Conservation (phyloP, 768 basidiomycete genomes). For the Pleurotus sapidus region DNA sequence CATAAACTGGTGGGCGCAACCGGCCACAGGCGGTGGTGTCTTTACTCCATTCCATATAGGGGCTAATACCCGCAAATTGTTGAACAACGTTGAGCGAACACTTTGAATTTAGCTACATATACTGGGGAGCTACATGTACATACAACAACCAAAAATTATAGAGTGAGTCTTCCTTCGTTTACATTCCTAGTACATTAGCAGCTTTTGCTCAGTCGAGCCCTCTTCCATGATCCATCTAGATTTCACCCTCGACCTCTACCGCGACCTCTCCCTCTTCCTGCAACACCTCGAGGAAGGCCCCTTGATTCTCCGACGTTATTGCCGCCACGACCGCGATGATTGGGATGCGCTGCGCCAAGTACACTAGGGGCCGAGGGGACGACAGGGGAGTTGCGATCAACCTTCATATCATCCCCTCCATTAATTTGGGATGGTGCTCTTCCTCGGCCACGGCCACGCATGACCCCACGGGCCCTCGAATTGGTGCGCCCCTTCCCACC, state of each 20-base stretch:
- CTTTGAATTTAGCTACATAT: too few relatives aligned
- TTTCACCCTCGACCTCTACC: background rate
- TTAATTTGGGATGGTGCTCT: background rate
- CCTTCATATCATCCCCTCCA: background rate
- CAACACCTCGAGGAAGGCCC: background rate
- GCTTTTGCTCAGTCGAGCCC: too few relatives aligned
- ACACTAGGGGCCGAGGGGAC: background rate
- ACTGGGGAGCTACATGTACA: too few relatives aligned
- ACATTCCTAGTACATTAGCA: too few relatives aligned
- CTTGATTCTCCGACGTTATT: background rate
- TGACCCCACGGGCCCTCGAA: background rate
- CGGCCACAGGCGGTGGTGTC: too few relatives aligned
- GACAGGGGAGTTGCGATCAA: background rate
- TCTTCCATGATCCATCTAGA: too few relatives aligned
- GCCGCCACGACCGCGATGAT: background rate
- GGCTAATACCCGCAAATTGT: too few relatives aligned
- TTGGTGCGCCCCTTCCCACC: background rate
- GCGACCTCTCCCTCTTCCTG: background rate
- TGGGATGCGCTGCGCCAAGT: background rate
- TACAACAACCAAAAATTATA: too few relatives aligned
- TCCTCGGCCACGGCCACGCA: background rate
- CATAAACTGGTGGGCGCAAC: too few relatives aligned
- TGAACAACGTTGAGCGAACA: too few relatives aligned
- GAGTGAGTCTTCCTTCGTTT: too few relatives aligned
- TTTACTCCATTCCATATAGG: too few relatives aligned